Conservation (phyloP, 805 yeast species). For the Jamesozyma spencerorum region DNA sequence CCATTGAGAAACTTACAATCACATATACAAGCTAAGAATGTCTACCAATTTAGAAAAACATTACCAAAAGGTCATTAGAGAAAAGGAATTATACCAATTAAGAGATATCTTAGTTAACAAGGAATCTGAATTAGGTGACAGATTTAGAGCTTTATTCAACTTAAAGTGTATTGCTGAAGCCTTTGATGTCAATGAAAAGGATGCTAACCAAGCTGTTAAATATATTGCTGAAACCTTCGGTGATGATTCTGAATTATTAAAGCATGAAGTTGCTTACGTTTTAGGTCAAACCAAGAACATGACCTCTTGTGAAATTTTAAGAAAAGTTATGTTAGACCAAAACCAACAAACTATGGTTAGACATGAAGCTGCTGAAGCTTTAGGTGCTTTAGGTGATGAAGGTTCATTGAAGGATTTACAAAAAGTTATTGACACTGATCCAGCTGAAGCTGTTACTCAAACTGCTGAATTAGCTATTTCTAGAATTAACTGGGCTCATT, state of each 20-base stretch:
- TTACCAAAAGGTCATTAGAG: conserved; percentile 31
- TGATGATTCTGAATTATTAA: conserved; percentile 79
- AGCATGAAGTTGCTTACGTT: conserved; percentile 96
- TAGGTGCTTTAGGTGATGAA: conserved; percentile 87
- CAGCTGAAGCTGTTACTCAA: conserved; percentile 81
- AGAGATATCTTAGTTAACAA: conserved; percentile 63
- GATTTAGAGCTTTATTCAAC: conserved; percentile 92
- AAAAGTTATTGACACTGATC: conserved; percentile 61
- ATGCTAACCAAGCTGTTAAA: conserved; percentile 60
- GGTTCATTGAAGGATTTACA: conserved; percentile 60
- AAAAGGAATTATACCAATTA: conserved; percentile 48
- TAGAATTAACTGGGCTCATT: conserved; percentile 86
- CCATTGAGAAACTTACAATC: neutral
- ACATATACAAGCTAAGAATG: conserved; percentile 15
- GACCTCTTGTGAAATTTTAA: conserved; percentile 65
- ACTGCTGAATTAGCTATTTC: conserved; percentile 96
- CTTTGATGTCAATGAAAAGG: conserved; percentile 39
- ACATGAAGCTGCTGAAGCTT: conserved; percentile 98
- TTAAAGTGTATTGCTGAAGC: conserved; percentile 81
- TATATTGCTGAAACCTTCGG: conserved; percentile 78
- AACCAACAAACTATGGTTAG: conserved; percentile 92
- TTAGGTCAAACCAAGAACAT: conserved; percentile 89
- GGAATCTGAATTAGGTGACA: conserved; percentile 62
- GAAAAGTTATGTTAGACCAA: conserved; percentile 55
- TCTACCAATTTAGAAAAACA: conserved; percentile 32